Percentiles rank a stretch among this genome's conserved stretches.
These are phyloP conservation scores for Hypoxylon sp. DNA, from an alignment of 2,329 filamentous ascomycete species.

Conservation along the genomic window DNA sequence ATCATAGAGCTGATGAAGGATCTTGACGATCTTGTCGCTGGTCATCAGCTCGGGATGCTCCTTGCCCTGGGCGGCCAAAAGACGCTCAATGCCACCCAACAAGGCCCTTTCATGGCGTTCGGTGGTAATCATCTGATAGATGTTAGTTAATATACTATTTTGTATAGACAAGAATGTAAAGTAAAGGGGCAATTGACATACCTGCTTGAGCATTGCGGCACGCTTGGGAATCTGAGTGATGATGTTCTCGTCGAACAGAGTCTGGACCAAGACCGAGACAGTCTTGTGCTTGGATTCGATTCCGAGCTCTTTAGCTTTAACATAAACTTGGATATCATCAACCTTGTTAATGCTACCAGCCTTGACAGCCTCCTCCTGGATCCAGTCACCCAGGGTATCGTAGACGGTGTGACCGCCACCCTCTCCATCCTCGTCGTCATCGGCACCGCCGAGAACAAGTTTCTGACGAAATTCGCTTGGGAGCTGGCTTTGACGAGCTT, in stretches of 20 bases:
- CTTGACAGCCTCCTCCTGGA: conserved; percentile 77
- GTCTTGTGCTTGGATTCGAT: conserved; percentile 96
- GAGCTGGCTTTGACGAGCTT: conserved; percentile 91
- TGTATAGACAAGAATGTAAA: not conserved
- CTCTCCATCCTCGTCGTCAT: conserved; percentile 84
- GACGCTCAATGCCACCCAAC: conserved; percentile 93
- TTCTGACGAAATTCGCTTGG: conserved; percentile 95
- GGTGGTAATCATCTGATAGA: conserved; percentile 77
- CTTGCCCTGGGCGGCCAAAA: conserved; percentile 78
- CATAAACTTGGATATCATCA: conserved; percentile 89
- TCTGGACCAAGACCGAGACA: conserved; percentile 90
- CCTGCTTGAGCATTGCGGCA: conserved; percentile 88
- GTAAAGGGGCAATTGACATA: conserved; percentile 54
- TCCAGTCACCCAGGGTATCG: conserved; percentile 93
- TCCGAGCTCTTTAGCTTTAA: conserved; percentile 96
- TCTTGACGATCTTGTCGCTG: conserved; percentile 80
- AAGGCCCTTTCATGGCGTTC: conserved; percentile 97
- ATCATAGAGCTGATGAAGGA: conserved; percentile 91
- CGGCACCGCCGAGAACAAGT: conserved; percentile 82
- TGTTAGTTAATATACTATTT: conserved; percentile 48
- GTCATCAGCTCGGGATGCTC: conserved; percentile 79
- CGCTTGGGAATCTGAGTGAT: conserved; percentile 87
- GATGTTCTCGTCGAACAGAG: conserved; percentile 92
- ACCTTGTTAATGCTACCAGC: conserved; percentile 83
- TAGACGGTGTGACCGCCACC: conserved; percentile 81